A percentile compares a stretch with the other conserved stretches of the same genome.
Evolutionary conservation across 352 stramenopile species (phyloP).

Genomic region (Pythium scleroteichum): DNA sequence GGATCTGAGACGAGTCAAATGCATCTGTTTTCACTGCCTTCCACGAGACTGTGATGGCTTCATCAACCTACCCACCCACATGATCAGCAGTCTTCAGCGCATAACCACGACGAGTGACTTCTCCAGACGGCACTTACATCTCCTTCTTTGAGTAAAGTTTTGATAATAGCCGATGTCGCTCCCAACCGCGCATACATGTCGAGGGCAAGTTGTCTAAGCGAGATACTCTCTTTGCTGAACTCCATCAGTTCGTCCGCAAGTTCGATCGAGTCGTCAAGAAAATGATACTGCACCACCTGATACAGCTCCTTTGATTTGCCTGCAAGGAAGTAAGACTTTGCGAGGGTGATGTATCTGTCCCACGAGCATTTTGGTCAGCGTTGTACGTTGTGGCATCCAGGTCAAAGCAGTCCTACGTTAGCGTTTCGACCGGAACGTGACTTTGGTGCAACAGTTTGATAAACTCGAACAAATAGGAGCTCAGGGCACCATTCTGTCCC

Average conservation of each 20-base stretch:
- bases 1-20: conserved; percentile 14
- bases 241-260: conserved; percentile 57
- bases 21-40: conserved; percentile 16
- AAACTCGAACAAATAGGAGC: conserved; percentile 63
- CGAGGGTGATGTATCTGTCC: conserved; percentile 55
- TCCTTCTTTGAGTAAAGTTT: conserved; percentile 46
- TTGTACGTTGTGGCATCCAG: neutral
- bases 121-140: no score
- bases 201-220: conserved; percentile 55
- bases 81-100: no score
- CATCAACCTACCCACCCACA: conserved; percentile 10
- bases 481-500: conserved; percentile 37
- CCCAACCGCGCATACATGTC: conserved; percentile 71
- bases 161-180: conserved; percentile 44
- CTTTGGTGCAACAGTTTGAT: conserved; percentile 56
- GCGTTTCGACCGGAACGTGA: conserved; percentile 53
- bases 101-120: no score
- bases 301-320: conserved; percentile 53
- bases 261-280: conserved; percentile 54
- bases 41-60: conserved; percentile 21
- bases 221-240: conserved; percentile 25
- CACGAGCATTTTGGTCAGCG: neutral
- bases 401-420: conserved; percentile 40
- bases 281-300: conserved; percentile 64
- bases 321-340: conserved; percentile 48